phyloP scores from a whole-genome alignment of 1,139 yeast species.

The Taphrina flavorubra region DNA sequence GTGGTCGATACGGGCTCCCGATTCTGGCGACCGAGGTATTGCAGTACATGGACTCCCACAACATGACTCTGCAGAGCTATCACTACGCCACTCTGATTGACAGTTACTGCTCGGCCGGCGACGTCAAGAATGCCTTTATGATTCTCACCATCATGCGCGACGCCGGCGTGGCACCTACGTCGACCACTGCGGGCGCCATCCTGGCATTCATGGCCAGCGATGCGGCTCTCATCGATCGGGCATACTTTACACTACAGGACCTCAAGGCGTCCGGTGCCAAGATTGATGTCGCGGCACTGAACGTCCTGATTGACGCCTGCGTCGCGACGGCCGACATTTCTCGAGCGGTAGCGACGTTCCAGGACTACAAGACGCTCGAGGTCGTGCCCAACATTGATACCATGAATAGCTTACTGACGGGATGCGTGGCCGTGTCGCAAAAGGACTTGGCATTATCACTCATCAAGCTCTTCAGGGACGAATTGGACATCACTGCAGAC shows the following conservation, averaged over 20 bases:
- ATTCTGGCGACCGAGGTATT: slow-evolving; percentile 36
- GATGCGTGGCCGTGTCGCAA: slow-evolving; percentile 18
- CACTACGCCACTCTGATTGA: slow-evolving; percentile 30
- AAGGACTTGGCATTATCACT: slow-evolving; percentile 17
- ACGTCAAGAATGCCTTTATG: slow-evolving; percentile 36
- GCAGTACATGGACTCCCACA: slow-evolving; percentile 15
- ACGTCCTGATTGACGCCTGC: slow-evolving; percentile 30
- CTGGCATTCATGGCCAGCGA: slow-evolving; percentile 29
- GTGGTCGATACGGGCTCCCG: slow-evolving; percentile 30
- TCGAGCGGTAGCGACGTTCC: slow-evolving; percentile 38
- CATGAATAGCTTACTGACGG: slow-evolving; percentile 33
- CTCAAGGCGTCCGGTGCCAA: slow-evolving; percentile 13
- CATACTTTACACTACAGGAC: slow-evolving; percentile 38
- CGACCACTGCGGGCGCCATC: slow-evolving; percentile 31
- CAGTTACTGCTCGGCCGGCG: slow-evolving; percentile 38
- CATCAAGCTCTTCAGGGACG: slow-evolving; percentile 17
- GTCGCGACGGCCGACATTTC: slow-evolving; percentile 21
- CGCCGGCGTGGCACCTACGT: slow-evolving; percentile 21
- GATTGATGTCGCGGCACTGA: slow-evolving; percentile 38
- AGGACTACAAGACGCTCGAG: slow-evolving; percentile 20
- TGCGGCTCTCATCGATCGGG: slow-evolving; percentile 37
- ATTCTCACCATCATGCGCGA: slow-evolving; percentile 31
- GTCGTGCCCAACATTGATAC: slow-evolving; percentile 29
- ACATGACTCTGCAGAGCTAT: slow-evolving; percentile 2
- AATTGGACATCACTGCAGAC: slow-evolving; percentile 13